Base-by-base conservation (phyloP, 306 rosid species). In the Nissolia schottii region DNA sequence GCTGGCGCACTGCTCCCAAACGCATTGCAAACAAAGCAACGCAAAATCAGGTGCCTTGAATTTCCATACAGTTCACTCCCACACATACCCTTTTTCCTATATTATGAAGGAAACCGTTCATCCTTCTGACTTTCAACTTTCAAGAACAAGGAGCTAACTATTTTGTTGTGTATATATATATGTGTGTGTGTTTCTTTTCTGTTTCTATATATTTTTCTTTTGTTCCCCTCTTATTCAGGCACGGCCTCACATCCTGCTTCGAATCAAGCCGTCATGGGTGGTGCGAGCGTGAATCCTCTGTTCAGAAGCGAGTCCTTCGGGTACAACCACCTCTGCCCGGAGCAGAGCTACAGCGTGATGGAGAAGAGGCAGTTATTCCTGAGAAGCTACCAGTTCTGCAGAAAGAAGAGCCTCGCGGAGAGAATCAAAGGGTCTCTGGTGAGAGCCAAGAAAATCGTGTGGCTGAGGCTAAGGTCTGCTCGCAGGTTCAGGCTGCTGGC, bases 381-480 rank as follows among this genome's bases (percentile, higher is more conserved):
- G 13, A 86, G 96, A 81, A 92, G 98, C 87, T 92, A 92, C 73
- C 90, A 92, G 73, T 92, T 92, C 84, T 64, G 86, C 78, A 66
- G 92, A 68, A 90, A 85, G 75, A 84, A 80, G 81, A 88, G 80
- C 55, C 10, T 92, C 0, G n/a, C 81, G 1, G 90, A 87, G 83
- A 90, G 84, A 71, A 80, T 92, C 77, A 90, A 73, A 71, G 83
- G 88, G 34, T 85, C 87, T 12, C 41, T 92, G 14, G 53, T 84
- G 29, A 82, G 87, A 70, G 85, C 67, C 11, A 92, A 86, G 67
- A 88, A 81, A 71, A 80, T 88, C 62, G 79, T 90, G 1, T 83
- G 86, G 81, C 6, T 90, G 6, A 85, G 84, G 82, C 82, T 90
- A 18, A 82, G 89, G 40, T 78, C 82, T 6, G 87, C 85, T 14